Evolutionary conservation across 2,329 filamentous ascomycete genomes (phyloP).

Genomic region (Ophiostoma angusticollis): DNA sequence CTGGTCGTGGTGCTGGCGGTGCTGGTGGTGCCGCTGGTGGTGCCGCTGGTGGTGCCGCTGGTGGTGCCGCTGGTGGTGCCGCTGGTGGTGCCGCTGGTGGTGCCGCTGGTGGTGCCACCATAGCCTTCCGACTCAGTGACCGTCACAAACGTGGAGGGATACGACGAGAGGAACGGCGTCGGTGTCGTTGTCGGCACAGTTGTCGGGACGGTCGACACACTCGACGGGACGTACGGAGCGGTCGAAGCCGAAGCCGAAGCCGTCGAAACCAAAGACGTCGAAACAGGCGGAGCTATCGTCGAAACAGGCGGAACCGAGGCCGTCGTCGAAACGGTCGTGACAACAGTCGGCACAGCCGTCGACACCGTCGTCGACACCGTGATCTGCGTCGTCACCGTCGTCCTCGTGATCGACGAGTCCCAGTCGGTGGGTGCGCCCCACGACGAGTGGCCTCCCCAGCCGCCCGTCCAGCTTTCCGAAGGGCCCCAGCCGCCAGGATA

Average conservation of each 20-base stretch:
- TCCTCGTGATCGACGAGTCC: not conserved
- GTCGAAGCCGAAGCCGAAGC: too few relatives aligned
- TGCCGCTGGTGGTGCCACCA: too few relatives aligned
- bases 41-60: too few relatives aligned
- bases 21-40: too few relatives aligned
- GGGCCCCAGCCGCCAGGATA: constrained; percentile 1
- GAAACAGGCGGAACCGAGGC: too few relatives aligned
- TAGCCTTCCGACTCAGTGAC: too few relatives aligned
- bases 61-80: too few relatives aligned
- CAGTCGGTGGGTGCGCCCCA: not conserved
- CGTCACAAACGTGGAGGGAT: not conserved
- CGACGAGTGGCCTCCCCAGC: constrained; percentile 1
- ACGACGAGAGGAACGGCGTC: not conserved
- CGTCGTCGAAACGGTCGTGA: not conserved
- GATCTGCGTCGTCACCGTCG: not conserved
- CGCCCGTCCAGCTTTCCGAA: not conserved
- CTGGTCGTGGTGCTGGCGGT: not conserved
- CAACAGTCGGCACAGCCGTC: not conserved
- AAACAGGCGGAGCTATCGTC: too few relatives aligned
- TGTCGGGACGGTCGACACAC: too few relatives aligned
- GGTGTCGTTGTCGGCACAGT: too few relatives aligned
- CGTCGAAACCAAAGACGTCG: too few relatives aligned
- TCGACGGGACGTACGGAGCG: not conserved
- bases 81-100: too few relatives aligned
- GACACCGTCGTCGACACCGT: not conserved